Evolutionary conservation across 2,329 filamentous ascomycete species (phyloP).

Genomic region (Aspergillus latus): DNA sequence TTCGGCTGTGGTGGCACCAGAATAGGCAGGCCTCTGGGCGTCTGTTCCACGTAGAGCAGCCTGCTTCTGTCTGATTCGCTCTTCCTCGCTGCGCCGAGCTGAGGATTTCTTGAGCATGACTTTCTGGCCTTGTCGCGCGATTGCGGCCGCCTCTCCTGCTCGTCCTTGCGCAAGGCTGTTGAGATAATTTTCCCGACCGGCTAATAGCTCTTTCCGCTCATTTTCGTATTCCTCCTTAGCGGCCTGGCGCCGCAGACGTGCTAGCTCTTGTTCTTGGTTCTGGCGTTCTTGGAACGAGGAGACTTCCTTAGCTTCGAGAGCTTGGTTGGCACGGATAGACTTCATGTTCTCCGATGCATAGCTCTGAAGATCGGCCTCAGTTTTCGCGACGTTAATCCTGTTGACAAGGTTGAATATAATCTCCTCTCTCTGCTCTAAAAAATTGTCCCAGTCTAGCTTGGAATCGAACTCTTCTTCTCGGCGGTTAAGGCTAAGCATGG

Average conservation of each 20-base stretch:
- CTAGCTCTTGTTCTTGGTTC: conserved; percentile 65
- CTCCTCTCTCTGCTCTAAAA: conserved; percentile 88
- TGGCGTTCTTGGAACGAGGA: conserved; percentile 48
- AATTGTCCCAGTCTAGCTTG: conserved; percentile 83
- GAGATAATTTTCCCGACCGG: conserved; percentile 68
- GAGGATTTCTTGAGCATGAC: conserved; percentile 73
- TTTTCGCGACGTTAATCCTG: conserved; percentile 66
- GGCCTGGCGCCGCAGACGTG: conserved; percentile 61
- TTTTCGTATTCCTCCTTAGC: conserved; percentile 69
- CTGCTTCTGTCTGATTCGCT: conserved; percentile 48
- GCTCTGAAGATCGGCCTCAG: conserved; percentile 58
- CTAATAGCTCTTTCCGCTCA: conserved; percentile 63
- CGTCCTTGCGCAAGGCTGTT: conserved; percentile 65
- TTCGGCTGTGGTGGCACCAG: conserved; percentile 25
- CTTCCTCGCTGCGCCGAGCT: conserved; percentile 56
- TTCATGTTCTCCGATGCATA: conserved; percentile 72
- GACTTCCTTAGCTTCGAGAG: conserved; percentile 49
- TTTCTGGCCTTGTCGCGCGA: conserved; percentile 54
- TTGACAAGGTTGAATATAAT: conserved; percentile 85
- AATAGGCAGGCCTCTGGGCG: conserved; percentile 27
- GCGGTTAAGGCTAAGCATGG: conserved; percentile 72
- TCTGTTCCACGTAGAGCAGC: conserved; percentile 40
- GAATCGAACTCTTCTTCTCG: conserved; percentile 87
- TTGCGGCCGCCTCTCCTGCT: conserved; percentile 57
- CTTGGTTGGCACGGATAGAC: conserved; percentile 55